A percentile compares a stretch with the other conserved stretches of the same genome.
These are phyloP conservation scores for Seiridium unicorne DNA, from an alignment of 2,329 filamentous ascomycete species.

Conservation along the genomic window DNA sequence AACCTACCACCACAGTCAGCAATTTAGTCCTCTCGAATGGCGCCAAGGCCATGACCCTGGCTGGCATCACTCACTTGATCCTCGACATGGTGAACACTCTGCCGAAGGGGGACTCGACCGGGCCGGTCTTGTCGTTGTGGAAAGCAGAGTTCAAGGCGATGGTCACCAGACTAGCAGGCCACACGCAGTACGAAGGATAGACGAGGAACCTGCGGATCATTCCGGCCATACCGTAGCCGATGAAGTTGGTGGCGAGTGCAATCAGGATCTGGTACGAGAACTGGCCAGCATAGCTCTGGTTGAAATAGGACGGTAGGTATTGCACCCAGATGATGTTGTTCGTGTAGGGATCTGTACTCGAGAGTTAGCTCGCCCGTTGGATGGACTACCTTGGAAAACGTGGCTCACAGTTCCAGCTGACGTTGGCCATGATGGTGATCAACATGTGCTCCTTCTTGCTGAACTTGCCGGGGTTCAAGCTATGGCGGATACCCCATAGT, in stretches of 20 bases:
- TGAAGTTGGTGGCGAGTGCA: slow-evolving; percentile 49
- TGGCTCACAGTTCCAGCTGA: slow-evolving; percentile 34
- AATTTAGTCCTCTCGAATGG: no score
- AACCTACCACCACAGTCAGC: slow-evolving; percentile 21
- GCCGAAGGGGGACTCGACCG: slow-evolving; percentile 25
- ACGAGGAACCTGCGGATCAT: slow-evolving; percentile 46
- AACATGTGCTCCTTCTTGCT: slow-evolving; percentile 60
- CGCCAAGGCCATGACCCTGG: no score
- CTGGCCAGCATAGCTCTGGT: slow-evolving; percentile 45
- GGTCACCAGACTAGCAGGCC: slow-evolving; percentile 46
- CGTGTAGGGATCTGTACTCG: slow-evolving; percentile 38
- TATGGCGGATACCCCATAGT: slow-evolving; percentile 34
- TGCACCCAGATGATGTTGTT: slow-evolving; percentile 50
- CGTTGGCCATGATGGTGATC: slow-evolving; percentile 61
- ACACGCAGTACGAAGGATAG: slow-evolving; percentile 47
- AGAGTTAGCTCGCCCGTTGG: not conserved
- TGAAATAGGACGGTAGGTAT: slow-evolving; percentile 47
- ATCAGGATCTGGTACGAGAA: slow-evolving; percentile 51
- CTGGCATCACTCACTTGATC: slow-evolving; percentile 21
- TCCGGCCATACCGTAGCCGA: slow-evolving; percentile 56
- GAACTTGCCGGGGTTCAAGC: slow-evolving; percentile 36
- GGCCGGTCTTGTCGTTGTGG: slow-evolving; percentile 38
- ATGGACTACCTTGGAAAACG: no score
- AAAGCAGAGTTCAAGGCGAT: slow-evolving; percentile 47
- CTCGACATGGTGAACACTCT: slow-evolving; percentile 37